These are phyloP conservation scores for Suhomyces anneliseae DNA, from an alignment of 1,139 yeast species.

Conservation along the genomic window DNA sequence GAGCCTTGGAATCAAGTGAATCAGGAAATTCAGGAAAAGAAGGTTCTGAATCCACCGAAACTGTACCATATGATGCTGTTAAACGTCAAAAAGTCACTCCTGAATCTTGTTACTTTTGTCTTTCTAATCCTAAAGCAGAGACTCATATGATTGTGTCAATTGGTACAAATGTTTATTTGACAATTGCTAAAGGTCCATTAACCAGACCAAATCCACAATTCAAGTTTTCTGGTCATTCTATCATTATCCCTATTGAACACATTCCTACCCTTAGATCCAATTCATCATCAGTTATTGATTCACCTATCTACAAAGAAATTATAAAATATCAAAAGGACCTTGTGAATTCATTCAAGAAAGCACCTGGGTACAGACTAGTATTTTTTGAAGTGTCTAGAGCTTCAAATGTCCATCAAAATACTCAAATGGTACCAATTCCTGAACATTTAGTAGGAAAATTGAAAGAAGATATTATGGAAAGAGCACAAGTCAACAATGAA, in stretches of 20 bases:
- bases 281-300: constrained; percentile 15
- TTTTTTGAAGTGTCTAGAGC: constrained; percentile 62
- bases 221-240: constrained; percentile 76
- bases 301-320: constrained; percentile 29
- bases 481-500: constrained; percentile 49
- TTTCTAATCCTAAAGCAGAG: constrained; percentile 76
- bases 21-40: not conserved
- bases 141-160: constrained; percentile 80
- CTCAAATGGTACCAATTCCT: constrained; percentile 63
- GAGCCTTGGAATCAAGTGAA: not conserved
- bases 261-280: constrained; percentile 44
- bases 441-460: constrained; percentile 38
- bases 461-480: constrained; percentile 36
- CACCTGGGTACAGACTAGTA: constrained; percentile 44
- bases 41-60: not conserved
- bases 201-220: constrained; percentile 46
- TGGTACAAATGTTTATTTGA: constrained; percentile 63
- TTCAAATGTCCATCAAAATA: constrained; percentile 62
- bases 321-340: constrained; percentile 44
- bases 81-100: constrained; percentile 40
- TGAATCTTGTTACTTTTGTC: constrained; percentile 74
- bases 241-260: constrained; percentile 83
- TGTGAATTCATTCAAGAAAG: constrained; percentile 42
- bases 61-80: not conserved
- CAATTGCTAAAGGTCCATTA: constrained; percentile 87